phyloP scores from a whole-genome alignment of 768 basidiomycete species.

The Boletus edulis region DNA sequence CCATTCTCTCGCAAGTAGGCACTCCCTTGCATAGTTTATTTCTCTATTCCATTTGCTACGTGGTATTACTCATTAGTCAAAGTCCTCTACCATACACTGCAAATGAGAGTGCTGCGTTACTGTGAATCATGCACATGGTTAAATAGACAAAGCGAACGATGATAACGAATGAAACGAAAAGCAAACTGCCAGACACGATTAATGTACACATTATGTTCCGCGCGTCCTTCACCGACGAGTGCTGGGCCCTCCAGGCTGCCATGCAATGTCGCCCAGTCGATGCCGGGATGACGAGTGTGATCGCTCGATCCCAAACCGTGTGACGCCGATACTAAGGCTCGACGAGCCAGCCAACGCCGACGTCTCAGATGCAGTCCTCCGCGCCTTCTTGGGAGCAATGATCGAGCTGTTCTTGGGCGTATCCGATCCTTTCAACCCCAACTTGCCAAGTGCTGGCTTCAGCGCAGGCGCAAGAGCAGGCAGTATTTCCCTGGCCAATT shows the following conservation, averaged over 20 bases:
- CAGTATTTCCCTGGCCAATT: slow-evolving; percentile 83
- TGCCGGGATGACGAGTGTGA: slow-evolving; percentile 45
- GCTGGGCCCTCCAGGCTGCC: slow-evolving; percentile 37
- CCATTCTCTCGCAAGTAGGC: slow-evolving; percentile 63
- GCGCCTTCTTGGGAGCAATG: slow-evolving; percentile 62
- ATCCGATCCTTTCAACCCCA: slow-evolving; percentile 31
- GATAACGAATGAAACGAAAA: slow-evolving; percentile 19
- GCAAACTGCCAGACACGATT: background rate
- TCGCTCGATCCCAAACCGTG: slow-evolving; percentile 35
- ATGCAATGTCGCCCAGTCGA: slow-evolving; percentile 60
- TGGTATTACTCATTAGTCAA: slow-evolving; percentile 25
- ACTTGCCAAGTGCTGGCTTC: slow-evolving; percentile 44
- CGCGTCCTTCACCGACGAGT: slow-evolving; percentile 21
- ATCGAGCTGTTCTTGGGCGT: slow-evolving; percentile 36
- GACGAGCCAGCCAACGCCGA: slow-evolving; percentile 34
- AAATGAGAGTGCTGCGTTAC: slow-evolving; percentile 30
- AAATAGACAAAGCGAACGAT: slow-evolving; percentile 14
- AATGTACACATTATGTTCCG: slow-evolving; percentile 7
- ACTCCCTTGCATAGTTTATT: background rate
- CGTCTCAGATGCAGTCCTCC: slow-evolving; percentile 72
- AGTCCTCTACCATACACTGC: slow-evolving; percentile 22
- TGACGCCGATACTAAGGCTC: slow-evolving; percentile 19
- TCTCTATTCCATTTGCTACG: slow-evolving; percentile 3
- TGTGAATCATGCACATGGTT: slow-evolving; percentile 11
- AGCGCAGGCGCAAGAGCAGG: slow-evolving; percentile 73